Percentiles rank a stretch among this genome's conserved stretches.
Evolutionary conservation across 1,284 basidiomycete genomes (phyloP).

Genomic region (Coniophora puteana): DNA sequence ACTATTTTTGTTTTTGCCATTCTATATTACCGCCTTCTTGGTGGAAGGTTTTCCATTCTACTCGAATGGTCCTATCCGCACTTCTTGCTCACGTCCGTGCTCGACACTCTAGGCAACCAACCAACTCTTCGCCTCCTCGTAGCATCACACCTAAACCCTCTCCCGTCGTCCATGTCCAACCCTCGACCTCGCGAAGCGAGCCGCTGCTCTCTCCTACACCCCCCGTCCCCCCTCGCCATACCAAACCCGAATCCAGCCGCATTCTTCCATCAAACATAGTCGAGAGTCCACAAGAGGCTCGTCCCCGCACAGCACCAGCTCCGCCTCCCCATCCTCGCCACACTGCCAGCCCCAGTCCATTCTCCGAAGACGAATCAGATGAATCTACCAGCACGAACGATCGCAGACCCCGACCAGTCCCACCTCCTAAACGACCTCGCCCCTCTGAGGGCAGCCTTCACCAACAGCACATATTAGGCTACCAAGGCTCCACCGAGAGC

Average conservation of each 20-base stretch:
- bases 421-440: conserved; percentile 5
- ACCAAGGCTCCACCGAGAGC: not conserved
- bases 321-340: too few relatives aligned
- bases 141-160: not conserved
- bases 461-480: conserved; percentile 4
- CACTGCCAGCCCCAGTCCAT: conserved; percentile 22
- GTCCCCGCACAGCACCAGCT: conserved; percentile 15
- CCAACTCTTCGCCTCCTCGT: not conserved
- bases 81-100: too few relatives aligned
- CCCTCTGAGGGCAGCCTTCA: conserved; percentile 3
- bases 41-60: too few relatives aligned
- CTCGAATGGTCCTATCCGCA: too few relatives aligned
- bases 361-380: conserved; percentile 27
- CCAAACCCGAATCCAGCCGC: conserved; percentile 5
- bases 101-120: too few relatives aligned
- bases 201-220: not conserved
- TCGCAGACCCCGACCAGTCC: conserved; percentile 9
- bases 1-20: too few relatives aligned
- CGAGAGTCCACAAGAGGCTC: conserved; percentile 7
- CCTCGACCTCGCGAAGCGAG: conserved; percentile 10
- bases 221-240: conserved; percentile 9
- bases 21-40: too few relatives aligned
- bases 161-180: conserved; percentile 19
- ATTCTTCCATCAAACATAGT: conserved; percentile 2
- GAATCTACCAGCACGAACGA: conserved; percentile 21